Evolutionary conservation across 1,284 basidiomycete genomes (phyloP), one percentile per base, ranked within the genome.

Genomic region (Cystobasidiaceae sp.): DNA sequence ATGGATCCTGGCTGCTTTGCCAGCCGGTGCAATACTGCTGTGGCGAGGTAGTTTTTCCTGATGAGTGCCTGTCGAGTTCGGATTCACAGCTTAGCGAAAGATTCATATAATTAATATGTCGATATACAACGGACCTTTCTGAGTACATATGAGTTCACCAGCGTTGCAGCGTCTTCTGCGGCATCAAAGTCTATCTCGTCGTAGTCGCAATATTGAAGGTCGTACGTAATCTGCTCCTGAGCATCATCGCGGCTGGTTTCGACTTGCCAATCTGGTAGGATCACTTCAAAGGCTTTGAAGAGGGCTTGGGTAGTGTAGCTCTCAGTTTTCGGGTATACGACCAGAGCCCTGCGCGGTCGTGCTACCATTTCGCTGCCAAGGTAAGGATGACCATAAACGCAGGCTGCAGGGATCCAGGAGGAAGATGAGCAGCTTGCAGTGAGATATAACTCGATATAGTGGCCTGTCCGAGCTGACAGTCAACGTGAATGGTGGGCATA

Each of bases 21-120:
- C 57, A 86, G 74, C 76, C 90, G 91, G 34, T 85, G 82, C 21
- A 83, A 83, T 19, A 94, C 82, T 48, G 85, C 86, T 37, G 85
- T 83, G 25, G 93, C 87, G 2, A 98, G 82, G 75, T 88, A 93
- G 74, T 97, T 93, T 76, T 98, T 98, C 63, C 96, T 84, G 70
- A 97, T 98, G 46, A 98, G 82, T 11, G 60, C 64, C 77, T 76
- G 76, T 72, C 72, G 44, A 72, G 75, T 51, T 46, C 69, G 34
- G 68, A 15, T 52, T 73, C n/a, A 54, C 60, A 2, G 19, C 54
- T 1, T 66, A 68, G 50, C 69, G 70, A 17, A 67, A 69, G 37
- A 69, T 66, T 21, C 55, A 52, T 17, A 71, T 72, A 74, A 23
- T 72, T 74, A 63, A 59, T 73, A 8, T 65, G 65, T 33, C 58